Percentiles rank a stretch among this genome's conserved stretches.
Conservation (phyloP, 192 early-diverging fungal genomes). For the Linnemannia exigua region DNA sequence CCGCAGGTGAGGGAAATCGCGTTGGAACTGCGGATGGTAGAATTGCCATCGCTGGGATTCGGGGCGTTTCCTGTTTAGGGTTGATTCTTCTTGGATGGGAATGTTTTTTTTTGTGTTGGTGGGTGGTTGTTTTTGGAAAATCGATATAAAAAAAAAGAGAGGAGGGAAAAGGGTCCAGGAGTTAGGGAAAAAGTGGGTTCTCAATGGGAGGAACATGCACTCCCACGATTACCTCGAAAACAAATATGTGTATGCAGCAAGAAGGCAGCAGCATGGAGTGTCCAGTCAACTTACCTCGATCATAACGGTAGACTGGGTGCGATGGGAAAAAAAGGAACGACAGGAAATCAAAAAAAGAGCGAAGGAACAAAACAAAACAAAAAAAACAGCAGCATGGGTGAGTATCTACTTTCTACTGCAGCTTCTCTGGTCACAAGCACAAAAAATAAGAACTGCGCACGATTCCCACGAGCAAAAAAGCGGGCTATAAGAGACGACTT, state of each 20-base stretch:
- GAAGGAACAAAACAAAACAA: background rate
- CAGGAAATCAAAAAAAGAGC: conserved; percentile 7
- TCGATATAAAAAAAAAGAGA: background rate
- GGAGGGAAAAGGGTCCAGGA: background rate
- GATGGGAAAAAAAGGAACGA: background rate
- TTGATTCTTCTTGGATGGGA: conserved; percentile 57
- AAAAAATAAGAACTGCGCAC: background rate
- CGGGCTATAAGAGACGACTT: conserved; percentile 20
- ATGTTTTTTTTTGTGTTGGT: background rate
- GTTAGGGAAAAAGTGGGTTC: background rate
- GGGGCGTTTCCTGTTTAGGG: conserved; percentile 55
- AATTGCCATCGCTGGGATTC: conserved; percentile 91
- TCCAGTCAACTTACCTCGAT: conserved; percentile 36
- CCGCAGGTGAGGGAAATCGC: conserved; percentile 75
- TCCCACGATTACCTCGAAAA: background rate
- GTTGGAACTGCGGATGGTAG: conserved; percentile 87
- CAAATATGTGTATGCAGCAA: background rate
- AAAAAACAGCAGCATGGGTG: background rate
- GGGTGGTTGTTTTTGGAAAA: background rate
- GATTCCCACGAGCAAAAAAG: background rate
- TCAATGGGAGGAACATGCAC: background rate
- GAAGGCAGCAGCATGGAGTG: background rate
- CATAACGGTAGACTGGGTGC: conserved; percentile 35
- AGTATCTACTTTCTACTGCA: background rate
- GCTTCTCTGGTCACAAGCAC: background rate